Base-by-base conservation (phyloP, 2,329 filamentous ascomycete species). In the Neonectria hederae region DNA sequence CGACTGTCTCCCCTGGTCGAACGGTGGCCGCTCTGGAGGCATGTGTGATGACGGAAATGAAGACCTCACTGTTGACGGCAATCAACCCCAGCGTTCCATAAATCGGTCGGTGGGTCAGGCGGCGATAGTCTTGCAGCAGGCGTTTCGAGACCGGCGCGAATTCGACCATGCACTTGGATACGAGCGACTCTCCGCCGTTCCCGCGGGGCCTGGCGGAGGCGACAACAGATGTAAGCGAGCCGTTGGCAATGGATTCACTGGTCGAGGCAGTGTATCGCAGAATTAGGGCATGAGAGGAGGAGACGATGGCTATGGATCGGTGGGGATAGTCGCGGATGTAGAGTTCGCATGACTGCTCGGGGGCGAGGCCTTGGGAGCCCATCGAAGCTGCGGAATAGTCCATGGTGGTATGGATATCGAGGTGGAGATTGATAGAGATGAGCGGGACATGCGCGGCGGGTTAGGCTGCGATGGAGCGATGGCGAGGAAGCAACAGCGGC, bases 61-160 rank as follows among this genome's bases (percentile, higher is more conserved):
- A 98, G 14, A 97, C 90, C 81, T 97, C 93, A 64, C 89, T 86
- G 67, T 90, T 89, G 66, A 97, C 86, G 0, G 93, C 91, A 71
- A 97, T 95, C 66, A 98, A 83, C 2, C 95, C 95, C 49, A 98
- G 83, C 0, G 94, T 98, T 59, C 95, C 95, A 76, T 93, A 90
- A 35, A 94, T 91, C 17, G 90, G 89, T 51, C 92, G 84, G 19
- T 89, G 87, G 30, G 89, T 92, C 63, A 97, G 82, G 13, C 90
- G 85, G 46, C 92, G 89, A 79, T 95, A 97, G 67, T 93, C 91
- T 72, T 83, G 86, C 64, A 97, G 83, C 67, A 96, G 86, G 60
- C 89, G 83, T 49, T 87, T 83, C 38, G 88, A 85, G 42, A 87
- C 79, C 10, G 87, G 84, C 13, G 89, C 83, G 77, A 97, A 97